phyloP scores from a whole-genome alignment of 768 basidiomycete species.

The Suillus luteus region DNA sequence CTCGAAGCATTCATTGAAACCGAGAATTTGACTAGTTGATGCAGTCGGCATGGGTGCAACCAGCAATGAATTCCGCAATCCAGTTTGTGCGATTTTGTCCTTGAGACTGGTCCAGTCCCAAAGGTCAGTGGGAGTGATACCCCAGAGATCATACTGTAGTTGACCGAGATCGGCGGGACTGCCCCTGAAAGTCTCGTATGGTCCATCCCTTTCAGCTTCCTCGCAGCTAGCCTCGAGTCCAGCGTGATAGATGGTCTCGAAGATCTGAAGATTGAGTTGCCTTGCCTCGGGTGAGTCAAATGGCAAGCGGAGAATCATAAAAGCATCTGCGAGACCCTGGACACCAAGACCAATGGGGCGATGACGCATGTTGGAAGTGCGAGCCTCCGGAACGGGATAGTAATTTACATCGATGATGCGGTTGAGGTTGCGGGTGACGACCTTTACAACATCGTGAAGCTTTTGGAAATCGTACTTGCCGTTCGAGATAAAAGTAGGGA shows the following conservation, averaged over 20 bases:
- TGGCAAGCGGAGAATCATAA: constrained; percentile 95
- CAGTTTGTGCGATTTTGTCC: constrained; percentile 77
- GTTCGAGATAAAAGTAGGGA: constrained; percentile 86
- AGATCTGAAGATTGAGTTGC: constrained; percentile 91
- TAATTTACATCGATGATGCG: constrained; percentile 93
- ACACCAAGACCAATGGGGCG: constrained; percentile 98
- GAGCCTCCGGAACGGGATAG: constrained; percentile 92
- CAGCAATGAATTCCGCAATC: constrained; percentile 88
- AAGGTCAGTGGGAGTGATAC: constrained; percentile 80
- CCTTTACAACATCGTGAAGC: constrained; percentile 91
- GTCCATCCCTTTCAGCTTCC: constrained; percentile 74
- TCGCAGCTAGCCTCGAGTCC: constrained; percentile 91
- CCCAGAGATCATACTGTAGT: constrained; percentile 96
- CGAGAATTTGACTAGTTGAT: constrained; percentile 96
- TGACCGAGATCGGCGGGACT: constrained; percentile 88
- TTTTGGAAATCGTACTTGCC: constrained; percentile 92
- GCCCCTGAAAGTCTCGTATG: constrained; percentile 88
- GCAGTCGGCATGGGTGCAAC: constrained; percentile 99
- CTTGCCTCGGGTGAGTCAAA: constrained; percentile 90
- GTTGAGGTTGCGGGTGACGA: constrained; percentile 92
- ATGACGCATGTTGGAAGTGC: constrained; percentile 93
- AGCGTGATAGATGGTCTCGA: constrained; percentile 98
- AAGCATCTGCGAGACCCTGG: constrained; percentile 95
- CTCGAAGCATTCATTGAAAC: constrained; percentile 99
- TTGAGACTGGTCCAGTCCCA: constrained; percentile 96